Base-by-base conservation (phyloP, 345 rosid species). In the Corchorus olitorius region DNA sequence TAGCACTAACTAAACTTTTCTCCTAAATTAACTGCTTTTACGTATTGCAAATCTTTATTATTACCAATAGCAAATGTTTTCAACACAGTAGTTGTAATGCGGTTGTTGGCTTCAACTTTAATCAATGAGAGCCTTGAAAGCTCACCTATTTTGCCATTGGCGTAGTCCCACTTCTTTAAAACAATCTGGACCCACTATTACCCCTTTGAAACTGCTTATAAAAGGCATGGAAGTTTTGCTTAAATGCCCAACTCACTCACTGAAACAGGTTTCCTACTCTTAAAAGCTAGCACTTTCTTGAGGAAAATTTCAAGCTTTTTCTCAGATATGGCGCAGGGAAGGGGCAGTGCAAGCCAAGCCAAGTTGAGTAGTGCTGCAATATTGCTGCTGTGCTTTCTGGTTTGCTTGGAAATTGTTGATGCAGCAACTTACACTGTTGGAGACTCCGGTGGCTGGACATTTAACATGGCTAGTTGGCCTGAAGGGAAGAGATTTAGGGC, bases 401-500 rank as follows among this genome's bases (percentile, higher is more conserved):
- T 59, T 53, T 62, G 66, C 17, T 16, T 75, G 19, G 77, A 73
- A n/a, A 62, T 37, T 2, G 80, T 76, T 59, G 20, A 73, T 13
- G 88, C 85, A 2, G 84, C 88, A 2, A 83, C 79, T 60, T 85
- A 75, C 60, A 69, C 77, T 0, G 89, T 88, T 2, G 89, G 92
- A 12, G 92, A 60, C 74, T 53, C 88, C 8, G 46, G 56, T 9
- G 89, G 92, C 49, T 88, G 92, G 92, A 73, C 78, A 11, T 85
- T 82, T 43, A 79, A 83, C 71, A 19, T 75, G 64, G 84, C 17
- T 19, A 37, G 5, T n/a, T 88, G 89, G 92, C 76, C 89, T 8
- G 71, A 78, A 65, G 92, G 92, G 41, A 88, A 88, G 80, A 22
- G 75, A 17, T 88, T 88, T 77, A 86, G 48, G 72, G 88, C 89